Percentiles rank a stretch among this genome's conserved stretches.
Evolutionary conservation across 345 rosid species (phyloP).

Genomic region (Cardiospermum halicacabum): DNA sequence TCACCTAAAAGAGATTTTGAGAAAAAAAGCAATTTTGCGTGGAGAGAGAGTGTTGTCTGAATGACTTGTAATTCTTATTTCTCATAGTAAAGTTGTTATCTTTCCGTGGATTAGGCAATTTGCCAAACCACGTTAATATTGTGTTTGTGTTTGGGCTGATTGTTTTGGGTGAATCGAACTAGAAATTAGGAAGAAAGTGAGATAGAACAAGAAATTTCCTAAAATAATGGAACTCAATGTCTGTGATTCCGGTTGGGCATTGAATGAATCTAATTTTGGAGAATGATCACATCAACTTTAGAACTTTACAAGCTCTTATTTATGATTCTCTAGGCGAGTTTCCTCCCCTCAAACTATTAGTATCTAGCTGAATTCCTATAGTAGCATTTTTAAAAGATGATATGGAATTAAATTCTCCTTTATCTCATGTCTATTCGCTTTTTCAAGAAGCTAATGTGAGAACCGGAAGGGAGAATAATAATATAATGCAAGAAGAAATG

Average conservation of each 20-base stretch:
- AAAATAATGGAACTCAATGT: conserved; percentile 55
- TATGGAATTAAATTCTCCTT: conserved; percentile 59
- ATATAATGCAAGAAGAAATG: conserved; percentile 23
- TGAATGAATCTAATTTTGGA: no score
- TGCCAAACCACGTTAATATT: no score
- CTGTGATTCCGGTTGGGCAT: conserved; percentile 27
- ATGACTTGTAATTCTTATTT: no score
- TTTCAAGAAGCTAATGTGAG: conserved; percentile 39
- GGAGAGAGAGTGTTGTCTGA: no score
- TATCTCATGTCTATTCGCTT: conserved; percentile 69
- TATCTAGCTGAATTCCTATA: conserved; percentile 48
- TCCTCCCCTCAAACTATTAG: conserved; percentile 71
- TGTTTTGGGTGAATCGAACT: no score
- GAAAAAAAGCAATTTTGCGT: no score
- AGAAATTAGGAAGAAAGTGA: no score
- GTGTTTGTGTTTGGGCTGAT: no score
- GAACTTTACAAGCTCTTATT: conserved; percentile 33
- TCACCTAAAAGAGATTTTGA: no score
- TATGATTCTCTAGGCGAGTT: conserved; percentile 33
- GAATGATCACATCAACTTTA: conserved; percentile 23
- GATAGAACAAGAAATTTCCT: conserved; percentile 85
- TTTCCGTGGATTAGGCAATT: no score
- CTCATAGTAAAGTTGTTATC: no score
- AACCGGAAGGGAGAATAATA: neutral
- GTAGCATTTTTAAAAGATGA: conserved; percentile 47